Evolutionary conservation across 208 protist genomes (phyloP).

Genomic region (Trypanosoma cruzi): DNA sequence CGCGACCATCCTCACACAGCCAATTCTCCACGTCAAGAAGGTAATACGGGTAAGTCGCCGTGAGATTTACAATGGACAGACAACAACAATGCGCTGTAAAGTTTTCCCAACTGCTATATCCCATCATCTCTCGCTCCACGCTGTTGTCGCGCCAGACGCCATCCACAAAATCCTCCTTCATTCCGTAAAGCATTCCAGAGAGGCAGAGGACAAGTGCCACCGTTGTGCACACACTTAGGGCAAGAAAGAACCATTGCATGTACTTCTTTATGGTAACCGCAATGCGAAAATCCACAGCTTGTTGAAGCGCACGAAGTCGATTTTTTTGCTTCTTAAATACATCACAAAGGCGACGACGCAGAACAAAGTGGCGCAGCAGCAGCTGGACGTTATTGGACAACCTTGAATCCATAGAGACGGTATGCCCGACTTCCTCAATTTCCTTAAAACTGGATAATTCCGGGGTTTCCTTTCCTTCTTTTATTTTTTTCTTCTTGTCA

Average conservation of each 20-base stretch:
- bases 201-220: conserved; percentile 48
- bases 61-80: conserved; percentile 29
- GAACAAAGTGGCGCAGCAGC: conserved; percentile 50
- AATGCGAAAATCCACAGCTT: conserved; percentile 60
- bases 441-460: background rate
- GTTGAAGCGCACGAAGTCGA: conserved; percentile 45
- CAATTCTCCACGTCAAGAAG: conserved; percentile 68
- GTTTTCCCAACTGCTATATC: conserved; percentile 50
- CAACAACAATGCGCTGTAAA: conserved; percentile 77
- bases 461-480: background rate
- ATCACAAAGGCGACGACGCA: conserved; percentile 47
- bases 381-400: conserved; percentile 20
- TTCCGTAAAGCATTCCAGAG: conserved; percentile 50
- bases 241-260: conserved; percentile 51
- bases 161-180: conserved; percentile 38
- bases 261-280: conserved; percentile 37
- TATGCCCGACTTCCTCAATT: background rate
- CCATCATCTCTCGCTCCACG: conserved; percentile 41
- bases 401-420: background rate
- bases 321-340: conserved; percentile 44
- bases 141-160: conserved; percentile 26
- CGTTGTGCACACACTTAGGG: conserved; percentile 43
- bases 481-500: background rate
- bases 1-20: conserved; percentile 66
- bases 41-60: conserved; percentile 51